Evolutionary conservation across 2,329 filamentous ascomycete species (phyloP).

Genomic region (Alternaria triticina): DNA sequence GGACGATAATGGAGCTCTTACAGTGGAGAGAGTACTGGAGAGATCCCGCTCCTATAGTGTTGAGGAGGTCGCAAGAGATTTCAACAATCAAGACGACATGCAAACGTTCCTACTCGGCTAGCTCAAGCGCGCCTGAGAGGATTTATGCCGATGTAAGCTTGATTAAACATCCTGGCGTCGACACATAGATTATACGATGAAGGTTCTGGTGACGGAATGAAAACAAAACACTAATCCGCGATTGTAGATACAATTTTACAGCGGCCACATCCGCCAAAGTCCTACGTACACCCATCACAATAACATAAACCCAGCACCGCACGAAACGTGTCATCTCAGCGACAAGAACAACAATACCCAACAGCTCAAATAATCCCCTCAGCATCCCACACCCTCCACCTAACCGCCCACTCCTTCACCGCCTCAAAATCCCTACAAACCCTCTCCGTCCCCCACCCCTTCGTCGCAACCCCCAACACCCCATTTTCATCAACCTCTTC

Average conservation of each 20-base stretch:
- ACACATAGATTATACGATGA: too few relatives aligned
- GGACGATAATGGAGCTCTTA: too few relatives aligned
- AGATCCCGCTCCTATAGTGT: too few relatives aligned
- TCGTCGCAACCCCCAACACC: not conserved
- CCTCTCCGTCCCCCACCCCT: conserved; percentile 29
- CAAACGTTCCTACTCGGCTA: not conserved
- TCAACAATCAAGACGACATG: not conserved
- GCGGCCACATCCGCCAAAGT: not conserved
- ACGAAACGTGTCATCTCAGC: not conserved
- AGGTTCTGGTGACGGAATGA: too few relatives aligned
- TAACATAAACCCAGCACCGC: not conserved
- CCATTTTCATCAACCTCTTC: conserved; percentile 1
- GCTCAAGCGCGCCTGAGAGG: accelerated
- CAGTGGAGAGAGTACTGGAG: too few relatives aligned
- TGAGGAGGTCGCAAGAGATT: not conserved
- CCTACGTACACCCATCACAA: not conserved
- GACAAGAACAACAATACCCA: not conserved
- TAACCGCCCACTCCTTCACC: conserved; percentile 33
- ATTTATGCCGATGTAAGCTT: not conserved
- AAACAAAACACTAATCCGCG: too few relatives aligned
- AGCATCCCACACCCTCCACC: conserved; percentile 10
- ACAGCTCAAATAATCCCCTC: not conserved
- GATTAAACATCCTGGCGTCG: accelerated
- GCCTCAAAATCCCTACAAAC: conserved; percentile 33
- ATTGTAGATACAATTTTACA: not conserved